These are phyloP conservation scores for Colletotrichum cereale DNA, from an alignment of 2,329 filamentous ascomycete species.

Conservation along the genomic window DNA sequence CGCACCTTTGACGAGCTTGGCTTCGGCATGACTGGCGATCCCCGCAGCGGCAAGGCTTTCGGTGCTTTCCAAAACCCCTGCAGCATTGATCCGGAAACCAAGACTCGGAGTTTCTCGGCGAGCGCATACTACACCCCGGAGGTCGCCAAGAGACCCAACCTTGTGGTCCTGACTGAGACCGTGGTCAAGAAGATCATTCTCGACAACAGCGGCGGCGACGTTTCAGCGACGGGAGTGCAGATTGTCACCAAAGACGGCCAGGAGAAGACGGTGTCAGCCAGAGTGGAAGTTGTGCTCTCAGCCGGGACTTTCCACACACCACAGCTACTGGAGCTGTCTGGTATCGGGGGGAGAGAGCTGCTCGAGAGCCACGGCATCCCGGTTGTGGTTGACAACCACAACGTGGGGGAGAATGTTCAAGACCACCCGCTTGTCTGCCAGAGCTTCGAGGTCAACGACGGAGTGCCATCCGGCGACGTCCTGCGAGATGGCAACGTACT, in stretches of 20 bases:
- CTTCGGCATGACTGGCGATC: constrained; percentile 49
- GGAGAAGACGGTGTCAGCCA: constrained; percentile 41
- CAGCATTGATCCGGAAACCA: constrained; percentile 48
- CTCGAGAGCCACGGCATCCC: constrained; percentile 49
- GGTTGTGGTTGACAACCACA: constrained; percentile 49
- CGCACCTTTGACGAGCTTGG: constrained; percentile 51
- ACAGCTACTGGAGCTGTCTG: constrained; percentile 57
- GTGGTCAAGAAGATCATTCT: constrained; percentile 24
- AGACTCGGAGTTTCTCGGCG: constrained; percentile 49
- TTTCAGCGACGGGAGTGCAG: constrained; percentile 18
- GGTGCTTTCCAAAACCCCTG: constrained; percentile 51
- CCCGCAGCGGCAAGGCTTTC: constrained; percentile 47
- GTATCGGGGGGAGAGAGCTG: constrained; percentile 51
- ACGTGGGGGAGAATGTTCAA: constrained; percentile 55
- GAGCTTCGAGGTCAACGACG: constrained; percentile 56
- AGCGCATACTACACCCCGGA: constrained; percentile 49
- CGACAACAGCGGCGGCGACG: background rate
- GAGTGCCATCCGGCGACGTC: constrained; percentile 52
- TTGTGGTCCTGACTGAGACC: constrained; percentile 44
- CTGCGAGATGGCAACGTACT: constrained; percentile 51
- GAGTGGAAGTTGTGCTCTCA: constrained; percentile 56
- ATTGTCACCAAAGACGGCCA: constrained; percentile 26
- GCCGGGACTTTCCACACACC: constrained; percentile 58
- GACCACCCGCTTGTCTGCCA: constrained; percentile 56
- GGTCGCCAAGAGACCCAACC: constrained; percentile 40